Evolutionary conservation across 2,329 filamentous ascomycete genomes (phyloP).

Genomic region (Xylariaceae sp.): DNA sequence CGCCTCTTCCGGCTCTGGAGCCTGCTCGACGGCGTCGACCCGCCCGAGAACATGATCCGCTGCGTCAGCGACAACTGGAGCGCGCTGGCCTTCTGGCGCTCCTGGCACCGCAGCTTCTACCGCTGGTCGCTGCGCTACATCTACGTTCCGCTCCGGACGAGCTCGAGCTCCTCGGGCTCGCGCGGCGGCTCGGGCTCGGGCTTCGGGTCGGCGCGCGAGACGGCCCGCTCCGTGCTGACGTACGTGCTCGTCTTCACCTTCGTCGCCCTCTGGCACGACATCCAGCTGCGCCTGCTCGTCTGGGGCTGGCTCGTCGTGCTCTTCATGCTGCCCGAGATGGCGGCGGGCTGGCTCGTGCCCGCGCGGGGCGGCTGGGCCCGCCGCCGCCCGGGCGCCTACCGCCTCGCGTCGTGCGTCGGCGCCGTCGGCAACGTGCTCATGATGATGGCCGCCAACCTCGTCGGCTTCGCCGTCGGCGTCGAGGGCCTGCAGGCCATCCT

Average conservation of each 20-base stretch:
- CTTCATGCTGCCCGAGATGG: slow-evolving; percentile 85
- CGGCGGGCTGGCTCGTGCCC: slow-evolving; percentile 67
- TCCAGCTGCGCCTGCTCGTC: slow-evolving; percentile 79
- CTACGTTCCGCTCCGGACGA: slow-evolving; percentile 82
- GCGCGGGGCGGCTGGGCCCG: no score
- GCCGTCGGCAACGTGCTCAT: slow-evolving; percentile 79
- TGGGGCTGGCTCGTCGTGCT: slow-evolving; percentile 97
- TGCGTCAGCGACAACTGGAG: slow-evolving; percentile 95
- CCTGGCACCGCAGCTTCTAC: slow-evolving; percentile 93
- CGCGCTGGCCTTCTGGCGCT: slow-evolving; percentile 85
- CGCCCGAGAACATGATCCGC: slow-evolving; percentile 96
- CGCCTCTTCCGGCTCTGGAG: slow-evolving; percentile 98
- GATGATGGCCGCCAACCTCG: slow-evolving; percentile 93
- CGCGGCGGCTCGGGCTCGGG: slow-evolving; percentile 51
- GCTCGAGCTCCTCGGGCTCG: not conserved
- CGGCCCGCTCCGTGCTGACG: slow-evolving; percentile 59
- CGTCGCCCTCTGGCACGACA: slow-evolving; percentile 96
- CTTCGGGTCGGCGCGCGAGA: slow-evolving; percentile 36
- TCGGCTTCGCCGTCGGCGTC: slow-evolving; percentile 87
- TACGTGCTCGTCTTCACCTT: slow-evolving; percentile 89
- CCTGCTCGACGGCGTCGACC: slow-evolving; percentile 82
- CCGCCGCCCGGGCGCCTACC: slow-evolving; percentile 63
- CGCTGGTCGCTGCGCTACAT: slow-evolving; percentile 92
- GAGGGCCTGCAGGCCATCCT: slow-evolving; percentile 78
- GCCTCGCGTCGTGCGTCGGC: slow-evolving; percentile 72